Base-by-base conservation (phyloP, 2,329 filamentous ascomycete species). In the Paracorniculantispora psalliotae region DNA sequence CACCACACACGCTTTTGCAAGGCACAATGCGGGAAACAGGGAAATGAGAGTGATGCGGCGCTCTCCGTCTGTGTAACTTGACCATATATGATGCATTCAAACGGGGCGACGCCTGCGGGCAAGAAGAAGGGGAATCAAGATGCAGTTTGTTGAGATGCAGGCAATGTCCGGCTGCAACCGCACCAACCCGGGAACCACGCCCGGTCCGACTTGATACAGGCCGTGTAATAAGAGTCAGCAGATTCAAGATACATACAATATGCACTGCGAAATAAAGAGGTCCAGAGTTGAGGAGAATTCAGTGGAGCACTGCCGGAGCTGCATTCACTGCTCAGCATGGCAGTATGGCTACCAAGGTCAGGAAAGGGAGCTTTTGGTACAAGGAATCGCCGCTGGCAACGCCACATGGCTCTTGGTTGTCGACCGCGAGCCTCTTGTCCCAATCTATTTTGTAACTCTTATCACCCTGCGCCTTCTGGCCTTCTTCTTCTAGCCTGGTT, bases 131-230 rank as follows among this genome's bases (percentile, higher is more conserved):
- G 46, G 23, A 19, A 23, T 15, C 23, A 26, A 17, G 37, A 53
- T 53, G 28, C 39, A 44, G 26, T 15, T 8, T 23, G 37, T n/a
- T n/a, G 26, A 23, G 51, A 54, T 54, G 51, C n/a, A 19, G 51
- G 23, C 30, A 26, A 54, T 53, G 50, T 6, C 41, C 41, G 52
- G 4, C 41, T n/a, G 19, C 52, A 55, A 26, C 52, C 52, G 52
- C 28, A 55, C 52, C 41, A 47, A 55, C 41, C 52, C 52, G 41
- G n/a, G n/a, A n/a, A n/a, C n/a, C n/a, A n/a, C n/a, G n/a, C n/a
- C n/a, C n/a, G n/a, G n/a, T n/a, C n/a, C n/a, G n/a, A n/a, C n/a
- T 5, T 17, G 23, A 43, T 21, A n/a, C n/a, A n/a, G n/a, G n/a
- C 19, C 19, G 25, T 26, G 44, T 28, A n/a, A 28, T 47, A 28